Evolutionary conservation across 164 flowering plant genomes (phyloP), one percentile per base, ranked within the genome.

Genomic region (Pachysandra terminalis): DNA sequence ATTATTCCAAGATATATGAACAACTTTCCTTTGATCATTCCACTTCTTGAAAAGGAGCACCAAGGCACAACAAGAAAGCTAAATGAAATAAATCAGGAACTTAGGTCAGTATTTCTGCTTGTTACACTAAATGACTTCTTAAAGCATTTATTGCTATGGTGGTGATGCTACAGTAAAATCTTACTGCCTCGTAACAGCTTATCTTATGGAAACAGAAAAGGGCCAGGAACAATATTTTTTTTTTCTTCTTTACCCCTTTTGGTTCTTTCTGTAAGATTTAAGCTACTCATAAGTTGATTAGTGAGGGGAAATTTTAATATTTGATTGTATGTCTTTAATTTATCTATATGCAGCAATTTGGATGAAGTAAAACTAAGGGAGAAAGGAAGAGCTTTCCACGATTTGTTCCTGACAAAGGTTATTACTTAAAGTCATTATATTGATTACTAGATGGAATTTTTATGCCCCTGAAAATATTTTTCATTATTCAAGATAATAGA

Each of bases 21-120:
- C 28, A 91, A 76, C 68, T 89, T 91, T 59, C 98, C 97, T 19
- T 52, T 81, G 72, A 87, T 95, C 73, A 84, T 95, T 80, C 97
- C 98, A 52, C 96, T 91, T 74, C 98, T 95, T 71, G 98, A 90
- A 59, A 91, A 89, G 82, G 97, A 95, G 79, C 78, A 80, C 65
- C 81, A 97, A 16, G 76, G 75, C 68, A 75, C 89, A 59, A 83
- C 82, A 32, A 86, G 86, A 80, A 91, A 84, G 85, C 76, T 95
- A 54, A 81, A 79, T 78, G 97, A 89, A 66, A 79, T 86, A 63
- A 87, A 81, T 73, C 84, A 82, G 81, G 96, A 95, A 71, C 87
- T 89, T 76, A 86, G 95, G 98, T 94, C 24, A 71, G 79, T 75
- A 49, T 24, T 64, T 63, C 66, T 19, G 6, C 24, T 37, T 28